Evolutionary conservation across 768 basidiomycete species (phyloP), one percentile per base, ranked within the genome.

Genomic region (Strobilomyces confusus): DNA sequence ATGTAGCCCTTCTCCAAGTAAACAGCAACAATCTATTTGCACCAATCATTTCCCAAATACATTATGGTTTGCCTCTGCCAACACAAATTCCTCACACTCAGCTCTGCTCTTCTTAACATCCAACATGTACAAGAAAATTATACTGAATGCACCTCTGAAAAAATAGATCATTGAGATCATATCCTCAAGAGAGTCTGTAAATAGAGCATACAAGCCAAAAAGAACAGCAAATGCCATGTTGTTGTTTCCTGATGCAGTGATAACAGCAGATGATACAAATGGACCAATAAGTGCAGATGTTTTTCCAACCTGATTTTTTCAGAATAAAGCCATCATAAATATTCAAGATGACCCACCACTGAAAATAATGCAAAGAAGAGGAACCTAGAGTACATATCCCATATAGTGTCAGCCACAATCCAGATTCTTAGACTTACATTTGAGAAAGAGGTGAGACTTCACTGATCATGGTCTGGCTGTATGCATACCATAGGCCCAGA

Each of bases 381-480:
- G 67, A 87, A 85, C 81, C 83, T 75, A 48, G 22, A 22, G 26
- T 0, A 32, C 25, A 7, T 51, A 0, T 44, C 11, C 22, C 8
- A 30, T 34, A 20, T 34, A 11, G 19, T 6, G 13, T 8, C 19
- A 9, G 15, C 8, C 2, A 26, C 4, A 15, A 38, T 30, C 15
- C 0, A 17, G 48, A 11, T 1, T 33, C 42, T 20, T 9, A 41
- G n/a, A 65, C 73, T 34, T 65, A 83, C 86, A 86, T 88, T 70
- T 87, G 87, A 32, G 83, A 80, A 49, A 82, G 68, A 36, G 83
- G 85, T 37, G 82, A 86, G 25, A 90, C 86, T 58, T 90, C 86
- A 65, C 81, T 85, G 54, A 89, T 89, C 88, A 89, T 86, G 1
- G 86, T 89, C 66, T 88, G 85, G 63, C 86, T 87, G 63, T 88